Evolutionary conservation across 2,329 filamentous ascomycete species (phyloP).

Genomic region (Hypomyces rosellus): DNA sequence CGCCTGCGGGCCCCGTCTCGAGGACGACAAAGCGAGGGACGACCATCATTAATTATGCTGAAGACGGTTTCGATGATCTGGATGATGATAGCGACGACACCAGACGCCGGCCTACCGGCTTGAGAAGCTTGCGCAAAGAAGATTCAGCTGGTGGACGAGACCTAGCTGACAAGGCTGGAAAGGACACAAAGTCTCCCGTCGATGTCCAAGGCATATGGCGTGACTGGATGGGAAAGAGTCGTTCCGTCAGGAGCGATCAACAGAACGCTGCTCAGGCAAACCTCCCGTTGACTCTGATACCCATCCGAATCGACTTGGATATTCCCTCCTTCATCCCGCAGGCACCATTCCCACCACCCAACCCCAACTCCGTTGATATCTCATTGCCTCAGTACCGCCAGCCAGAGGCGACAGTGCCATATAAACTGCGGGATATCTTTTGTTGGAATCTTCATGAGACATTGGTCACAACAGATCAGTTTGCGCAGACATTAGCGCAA

Average conservation of each 20-base stretch:
- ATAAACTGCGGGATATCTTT: constrained; percentile 89
- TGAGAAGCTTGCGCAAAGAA: constrained; percentile 76
- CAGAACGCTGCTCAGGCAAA: constrained; percentile 61
- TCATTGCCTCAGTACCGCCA: constrained; percentile 71
- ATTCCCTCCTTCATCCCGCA: constrained; percentile 69
- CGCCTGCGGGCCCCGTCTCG: constrained; percentile 58
- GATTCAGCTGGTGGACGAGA: constrained; percentile 59
- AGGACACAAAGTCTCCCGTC: constrained; percentile 72
- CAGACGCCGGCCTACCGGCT: constrained; percentile 71
- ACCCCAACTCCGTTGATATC: constrained; percentile 60
- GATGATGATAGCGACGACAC: constrained; percentile 68
- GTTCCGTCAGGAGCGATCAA: constrained; percentile 48
- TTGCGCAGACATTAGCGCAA: constrained; percentile 83
- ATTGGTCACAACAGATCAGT: constrained; percentile 89
- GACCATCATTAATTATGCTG: constrained; percentile 94
- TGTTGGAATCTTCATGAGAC: constrained; percentile 97
- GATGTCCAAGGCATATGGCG: constrained; percentile 86
- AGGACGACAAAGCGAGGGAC: constrained; percentile 97
- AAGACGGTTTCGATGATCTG: constrained; percentile 84
- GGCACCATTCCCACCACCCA: constrained; percentile 57
- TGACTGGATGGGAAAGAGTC: constrained; percentile 85
- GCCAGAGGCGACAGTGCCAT: constrained; percentile 74
- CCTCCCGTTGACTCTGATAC: constrained; percentile 83
- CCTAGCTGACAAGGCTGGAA: constrained; percentile 69
- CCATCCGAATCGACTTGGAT: constrained; percentile 93